Evolutionary conservation across 768 basidiomycete species (phyloP), one percentile per base, ranked within the genome.

Genomic region (Podaxis sp.): DNA sequence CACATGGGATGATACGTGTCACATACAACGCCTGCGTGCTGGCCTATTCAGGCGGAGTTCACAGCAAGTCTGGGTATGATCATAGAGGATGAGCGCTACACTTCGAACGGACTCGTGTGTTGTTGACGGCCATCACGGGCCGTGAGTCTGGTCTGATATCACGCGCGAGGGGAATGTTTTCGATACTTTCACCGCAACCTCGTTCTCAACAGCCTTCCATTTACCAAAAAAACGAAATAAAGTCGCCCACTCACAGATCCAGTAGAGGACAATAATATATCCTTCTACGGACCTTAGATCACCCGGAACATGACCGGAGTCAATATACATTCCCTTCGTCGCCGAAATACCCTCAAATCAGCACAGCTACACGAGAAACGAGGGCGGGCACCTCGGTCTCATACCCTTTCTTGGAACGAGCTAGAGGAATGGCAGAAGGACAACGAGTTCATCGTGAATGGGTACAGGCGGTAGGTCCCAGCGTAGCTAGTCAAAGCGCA

Each of bases 361-460:
- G 14, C 51, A 46, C 18, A 16, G 25, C 14, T 44, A 23, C 11
- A 42, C 14, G 32, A 23, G 37, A 44, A 47, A 35, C 40, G 10
- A n/a, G 11, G 16, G 14, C 59, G n/a, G 50, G 27, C 25, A 11
- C 18, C 16, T n/a, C 57, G 23, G 21, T 61, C 66, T 4, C 68
- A 55, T 52, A 79, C 77, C 5, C 53, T 82, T 37, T 64, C 74
- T 11, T 91, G 85, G 85, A 62, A 68, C 21, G 83, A 88, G 58
- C 75, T 90, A 47, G 82, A 86, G 42, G 79, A 80, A 36, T 92
- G 88, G 88, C 84, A 85, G 71, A 80, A 74, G 64, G 86, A 91
- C 71, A 91, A 91, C 65, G 87, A 90, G 65, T 88, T 82, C 68
- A 90, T 91, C 62, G 40, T 86, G 60, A 73, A 72, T 37, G 90